Evolutionary conservation across 2,329 filamentous ascomycete genomes (phyloP).

Genomic region (Colletotrichum agaves): DNA sequence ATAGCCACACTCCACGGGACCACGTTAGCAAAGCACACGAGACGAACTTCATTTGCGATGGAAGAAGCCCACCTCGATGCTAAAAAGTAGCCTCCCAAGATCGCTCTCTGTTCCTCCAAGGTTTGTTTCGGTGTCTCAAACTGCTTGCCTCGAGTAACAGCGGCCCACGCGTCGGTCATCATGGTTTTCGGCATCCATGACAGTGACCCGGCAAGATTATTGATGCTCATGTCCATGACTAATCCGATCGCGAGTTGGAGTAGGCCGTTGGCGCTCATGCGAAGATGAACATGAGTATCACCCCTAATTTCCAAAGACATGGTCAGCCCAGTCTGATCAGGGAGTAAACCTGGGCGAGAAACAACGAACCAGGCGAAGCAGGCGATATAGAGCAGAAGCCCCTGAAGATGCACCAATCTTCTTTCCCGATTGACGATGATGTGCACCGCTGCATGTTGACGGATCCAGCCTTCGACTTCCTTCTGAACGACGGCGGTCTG

Average conservation of each 20-base stretch:
- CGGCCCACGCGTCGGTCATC: constrained; percentile 47
- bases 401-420: constrained; percentile 50
- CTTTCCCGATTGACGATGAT: constrained; percentile 51
- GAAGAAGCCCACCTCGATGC: constrained; percentile 45
- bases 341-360: too few relatives aligned
- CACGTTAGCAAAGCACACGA: neutral
- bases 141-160: constrained; percentile 37
- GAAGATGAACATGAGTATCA: constrained; percentile 52
- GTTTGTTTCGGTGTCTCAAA: constrained; percentile 42
- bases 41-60: neutral
- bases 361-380: constrained; percentile 52
- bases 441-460: constrained; percentile 49
- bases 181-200: constrained; percentile 43
- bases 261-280: constrained; percentile 49
- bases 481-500: constrained; percentile 46
- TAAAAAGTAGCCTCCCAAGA: constrained; percentile 54
- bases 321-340: neutral
- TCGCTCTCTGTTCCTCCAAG: constrained; percentile 51
- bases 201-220: constrained; percentile 38
- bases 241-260: constrained; percentile 53
- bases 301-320: constrained; percentile 43
- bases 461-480: constrained; percentile 49
- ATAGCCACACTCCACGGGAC: constrained; percentile 38
- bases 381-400: constrained; percentile 49
- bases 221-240: constrained; percentile 51